Conservation (phyloP, 768 basidiomycete genomes). For the Agaricus sinodeliciosus region DNA sequence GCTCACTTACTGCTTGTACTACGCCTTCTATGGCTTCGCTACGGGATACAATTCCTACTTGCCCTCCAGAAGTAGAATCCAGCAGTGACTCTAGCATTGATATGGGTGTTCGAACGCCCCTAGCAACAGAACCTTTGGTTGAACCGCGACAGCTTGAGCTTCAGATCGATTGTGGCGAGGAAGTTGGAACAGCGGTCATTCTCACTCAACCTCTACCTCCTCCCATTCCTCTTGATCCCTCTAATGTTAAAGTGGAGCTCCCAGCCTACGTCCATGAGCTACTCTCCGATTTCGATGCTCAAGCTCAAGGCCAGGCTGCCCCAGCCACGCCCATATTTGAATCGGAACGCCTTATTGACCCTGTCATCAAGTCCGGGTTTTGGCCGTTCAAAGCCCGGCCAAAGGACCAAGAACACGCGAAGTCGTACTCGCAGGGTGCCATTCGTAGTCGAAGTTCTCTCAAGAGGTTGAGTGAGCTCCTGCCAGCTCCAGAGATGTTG, state of each 20-base stretch:
- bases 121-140: neutral
- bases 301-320: neutral
- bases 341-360: neutral
- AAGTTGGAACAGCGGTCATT: conserved; percentile 7
- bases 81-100: conserved; percentile 1
- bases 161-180: neutral
- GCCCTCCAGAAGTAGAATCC: neutral
- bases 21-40: neutral
- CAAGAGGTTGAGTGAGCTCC: neutral
- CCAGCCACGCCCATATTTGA: neutral
- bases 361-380: neutral
- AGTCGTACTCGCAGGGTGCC: neutral
- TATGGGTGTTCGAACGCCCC: conserved; percentile 1
- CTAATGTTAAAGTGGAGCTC: conserved; percentile 5
- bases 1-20: neutral
- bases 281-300: conserved; percentile 7
- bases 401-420: neutral
- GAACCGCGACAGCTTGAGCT: conserved; percentile 1
- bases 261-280: conserved; percentile 9
- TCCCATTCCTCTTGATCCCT: conserved; percentile 3
- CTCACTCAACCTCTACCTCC: conserved; percentile 1
- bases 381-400: neutral
- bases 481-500: neutral
- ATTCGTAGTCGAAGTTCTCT: conserved; percentile 5
- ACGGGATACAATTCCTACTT: neutral